Conservation (phyloP, 1,284 basidiomycete genomes). For the Tilletia walkeri region DNA sequence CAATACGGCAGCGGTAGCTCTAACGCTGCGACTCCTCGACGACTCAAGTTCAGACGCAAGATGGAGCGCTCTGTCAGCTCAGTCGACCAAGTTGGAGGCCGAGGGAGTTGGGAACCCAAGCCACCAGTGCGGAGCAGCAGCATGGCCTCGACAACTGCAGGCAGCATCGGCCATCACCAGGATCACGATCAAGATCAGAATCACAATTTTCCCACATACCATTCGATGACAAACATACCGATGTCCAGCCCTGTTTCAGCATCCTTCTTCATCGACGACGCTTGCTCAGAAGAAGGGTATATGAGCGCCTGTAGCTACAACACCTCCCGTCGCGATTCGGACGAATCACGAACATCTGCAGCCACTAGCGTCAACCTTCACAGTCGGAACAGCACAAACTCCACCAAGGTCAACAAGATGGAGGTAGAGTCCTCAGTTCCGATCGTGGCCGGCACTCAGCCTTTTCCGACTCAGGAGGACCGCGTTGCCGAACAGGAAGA, state of each 20-base stretch:
- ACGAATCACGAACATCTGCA: background rate
- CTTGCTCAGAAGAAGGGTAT: background rate
- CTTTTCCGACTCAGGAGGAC: background rate
- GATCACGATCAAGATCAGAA: background rate
- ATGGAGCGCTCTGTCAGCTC: too few relatives aligned
- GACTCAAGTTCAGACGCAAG: too few relatives aligned
- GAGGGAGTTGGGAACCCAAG: background rate
- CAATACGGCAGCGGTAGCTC: too few relatives aligned
- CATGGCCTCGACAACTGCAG: background rate
- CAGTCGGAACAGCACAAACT: too few relatives aligned
- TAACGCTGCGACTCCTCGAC: too few relatives aligned
- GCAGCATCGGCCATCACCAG: conserved; percentile 6
- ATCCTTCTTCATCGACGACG: background rate
- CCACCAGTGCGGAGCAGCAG: conserved; percentile 7
- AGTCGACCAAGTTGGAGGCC: too few relatives aligned
- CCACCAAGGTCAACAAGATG: too few relatives aligned
- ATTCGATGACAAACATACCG: too few relatives aligned
- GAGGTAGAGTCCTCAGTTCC: too few relatives aligned
- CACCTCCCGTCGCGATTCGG: background rate
- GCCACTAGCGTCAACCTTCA: background rate
- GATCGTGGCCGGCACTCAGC: too few relatives aligned
- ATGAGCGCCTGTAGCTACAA: background rate
- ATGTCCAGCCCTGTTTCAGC: too few relatives aligned
- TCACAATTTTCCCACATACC: background rate
- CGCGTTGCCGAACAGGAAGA: background rate